Evolutionary conservation across 495 filamentous ascomycete genomes (phyloP), one percentile per base, ranked within the genome.

Genomic region (Penicillium argentinense): DNA sequence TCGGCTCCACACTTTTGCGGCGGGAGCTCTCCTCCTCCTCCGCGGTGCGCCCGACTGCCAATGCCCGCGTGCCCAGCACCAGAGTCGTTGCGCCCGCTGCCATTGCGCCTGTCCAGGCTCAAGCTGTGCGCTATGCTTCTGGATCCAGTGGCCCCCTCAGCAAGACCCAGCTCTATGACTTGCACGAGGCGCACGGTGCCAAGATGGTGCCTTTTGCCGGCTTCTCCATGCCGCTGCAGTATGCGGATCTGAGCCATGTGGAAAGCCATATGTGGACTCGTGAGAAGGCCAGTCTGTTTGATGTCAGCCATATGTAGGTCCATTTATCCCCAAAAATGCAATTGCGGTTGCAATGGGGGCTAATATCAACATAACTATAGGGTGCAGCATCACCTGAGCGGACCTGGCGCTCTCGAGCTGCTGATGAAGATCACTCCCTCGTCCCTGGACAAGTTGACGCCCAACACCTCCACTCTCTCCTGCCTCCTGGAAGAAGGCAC

Each of bases 171-270:
- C 80, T 98, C 29, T 85, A 95, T 71, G 83, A 91, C 56, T 72
- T 97, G 18, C 92, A 98, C 64, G 52, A 89, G 41, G 68, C 72
- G 24, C 69, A 88, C 61, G 89, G 89, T 53, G 93, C 78, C 30
- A 96, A 95, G 69, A 95, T 98, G 84, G 91, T 97, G 43, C 88
- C 88, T n/a, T 98, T 96, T 62, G 92, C 86, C 44, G 91, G 91
- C 51, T 97, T 83, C 72, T 75, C 77, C 42, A 97, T 98, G 93
- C 95, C 93, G 13, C 80, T 98, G 19, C 85, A 91, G 54, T 98
- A 97, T 69, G 60, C 74, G 18, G 83, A 84, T 50, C 74, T 88
- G 48, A 80, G 81, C 59, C 81, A 96, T 53, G 76, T 76, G 39
- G 83, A 87, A 38, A 92, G 87, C 51, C 93, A 98, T 71, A 71